Percentiles rank a stretch among this genome's conserved stretches.
These are phyloP conservation scores for Rubus parviflorus DNA, from an alignment of 306 rosid genomes.

Conservation along the genomic window DNA sequence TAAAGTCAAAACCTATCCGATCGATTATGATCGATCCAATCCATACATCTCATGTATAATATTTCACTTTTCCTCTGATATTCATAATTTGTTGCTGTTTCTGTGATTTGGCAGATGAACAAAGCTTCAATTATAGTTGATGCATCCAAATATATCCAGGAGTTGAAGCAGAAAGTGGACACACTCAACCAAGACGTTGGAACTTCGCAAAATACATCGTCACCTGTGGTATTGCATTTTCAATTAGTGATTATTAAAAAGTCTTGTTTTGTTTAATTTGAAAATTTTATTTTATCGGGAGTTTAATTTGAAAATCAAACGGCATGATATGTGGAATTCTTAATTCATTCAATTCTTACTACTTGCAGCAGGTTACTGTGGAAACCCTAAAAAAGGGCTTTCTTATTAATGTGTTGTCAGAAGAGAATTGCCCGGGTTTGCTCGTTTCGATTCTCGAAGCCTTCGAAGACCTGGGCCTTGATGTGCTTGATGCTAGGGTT, in stretches of 20 bases:
- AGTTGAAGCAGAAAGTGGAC: slow-evolving; percentile 67
- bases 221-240: slow-evolving; percentile 44
- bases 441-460: slow-evolving; percentile 68
- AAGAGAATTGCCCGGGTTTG: slow-evolving; percentile 69
- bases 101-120: slow-evolving; percentile 46
- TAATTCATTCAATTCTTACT: background rate
- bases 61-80: background rate
- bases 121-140: slow-evolving; percentile 74
- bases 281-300: too few species aligned
- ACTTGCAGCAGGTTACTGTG: slow-evolving; percentile 62
- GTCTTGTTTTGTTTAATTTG: background rate
- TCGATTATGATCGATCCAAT: background rate
- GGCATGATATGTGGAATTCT: background rate
- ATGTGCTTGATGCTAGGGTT: slow-evolving; percentile 88
- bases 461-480: slow-evolving; percentile 75
- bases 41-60: background rate
- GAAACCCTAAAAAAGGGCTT: slow-evolving; percentile 72
- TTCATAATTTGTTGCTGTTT: background rate
- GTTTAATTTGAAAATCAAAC: too few species aligned
- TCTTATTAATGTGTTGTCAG: slow-evolving; percentile 61
- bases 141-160: slow-evolving; percentile 67
- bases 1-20: background rate
- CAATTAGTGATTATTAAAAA: background rate
- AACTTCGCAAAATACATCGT: slow-evolving; percentile 35
- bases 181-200: slow-evolving; percentile 49